Conservation (phyloP, 306 rosid genomes). For the Argentina anserina region DNA sequence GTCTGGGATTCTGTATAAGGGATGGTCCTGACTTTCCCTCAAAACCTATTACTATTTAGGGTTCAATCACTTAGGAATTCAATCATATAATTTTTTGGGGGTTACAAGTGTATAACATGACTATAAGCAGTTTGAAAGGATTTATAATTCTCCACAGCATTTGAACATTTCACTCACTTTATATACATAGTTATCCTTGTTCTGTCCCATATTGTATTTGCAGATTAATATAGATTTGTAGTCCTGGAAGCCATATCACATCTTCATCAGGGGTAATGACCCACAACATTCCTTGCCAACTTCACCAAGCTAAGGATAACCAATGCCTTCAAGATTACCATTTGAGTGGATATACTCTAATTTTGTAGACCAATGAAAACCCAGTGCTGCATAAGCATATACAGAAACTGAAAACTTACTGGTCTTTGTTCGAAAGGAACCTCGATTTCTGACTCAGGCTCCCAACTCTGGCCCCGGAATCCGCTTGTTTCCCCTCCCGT, state of each 20-base stretch:
- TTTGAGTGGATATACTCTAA: neutral
- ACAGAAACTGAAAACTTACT: constrained; percentile 40
- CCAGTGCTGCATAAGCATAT: neutral
- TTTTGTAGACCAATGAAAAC: neutral
- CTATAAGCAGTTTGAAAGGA: neutral
- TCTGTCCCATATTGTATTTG: neutral
- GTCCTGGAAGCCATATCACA: neutral
- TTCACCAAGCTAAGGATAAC: neutral
- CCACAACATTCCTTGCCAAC: neutral
- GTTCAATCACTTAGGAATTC: neutral
- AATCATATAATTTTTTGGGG: neutral
- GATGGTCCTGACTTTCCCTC: neutral
- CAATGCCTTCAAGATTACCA: neutral
- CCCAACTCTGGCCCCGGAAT: constrained; percentile 77
- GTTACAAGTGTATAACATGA: neutral
- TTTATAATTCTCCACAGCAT: neutral
- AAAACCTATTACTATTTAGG: neutral
- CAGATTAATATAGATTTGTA: neutral
- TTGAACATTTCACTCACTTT: neutral
- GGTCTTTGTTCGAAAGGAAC: constrained; percentile 96
- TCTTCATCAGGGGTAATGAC: neutral
- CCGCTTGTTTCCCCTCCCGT: constrained; percentile 64
- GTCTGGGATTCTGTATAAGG: neutral
- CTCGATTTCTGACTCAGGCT: constrained; percentile 80
- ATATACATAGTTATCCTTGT: neutral